Evolutionary conservation across 2,329 filamentous ascomycete genomes (phyloP).

Genomic region (Paecilomyces dactylethromorphus): DNA sequence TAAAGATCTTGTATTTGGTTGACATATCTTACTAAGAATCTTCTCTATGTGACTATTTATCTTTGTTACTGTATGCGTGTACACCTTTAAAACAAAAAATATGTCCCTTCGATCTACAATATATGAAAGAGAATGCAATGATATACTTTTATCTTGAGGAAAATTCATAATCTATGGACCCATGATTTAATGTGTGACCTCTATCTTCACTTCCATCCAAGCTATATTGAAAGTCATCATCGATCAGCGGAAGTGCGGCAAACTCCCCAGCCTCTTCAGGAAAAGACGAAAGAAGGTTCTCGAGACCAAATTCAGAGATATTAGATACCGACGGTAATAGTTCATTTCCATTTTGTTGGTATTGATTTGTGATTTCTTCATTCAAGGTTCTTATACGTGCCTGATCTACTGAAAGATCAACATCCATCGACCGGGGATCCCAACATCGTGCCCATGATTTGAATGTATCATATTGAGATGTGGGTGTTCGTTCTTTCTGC

Average conservation of each 20-base stretch:
- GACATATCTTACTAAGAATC: neutral
- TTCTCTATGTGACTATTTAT: neutral
- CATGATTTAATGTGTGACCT: neutral
- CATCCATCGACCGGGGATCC: conserved; percentile 29
- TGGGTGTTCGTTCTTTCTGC: conserved; percentile 24
- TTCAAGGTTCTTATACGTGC: neutral
- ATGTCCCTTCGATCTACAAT: neutral
- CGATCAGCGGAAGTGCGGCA: conserved; percentile 34
- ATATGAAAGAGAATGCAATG: neutral
- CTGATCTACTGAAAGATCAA: neutral
- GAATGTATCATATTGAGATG: conserved; percentile 46
- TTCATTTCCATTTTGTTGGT: conserved; percentile 21
- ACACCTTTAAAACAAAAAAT: neutral
- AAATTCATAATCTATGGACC: neutral
- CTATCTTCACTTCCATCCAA: conserved; percentile 18
- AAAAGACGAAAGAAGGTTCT: conserved; percentile 34
- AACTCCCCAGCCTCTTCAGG: conserved; percentile 35
- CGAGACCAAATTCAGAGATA: conserved; percentile 21
- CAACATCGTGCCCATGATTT: conserved; percentile 49
- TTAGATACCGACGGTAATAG: conserved; percentile 2
- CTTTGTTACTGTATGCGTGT: neutral
- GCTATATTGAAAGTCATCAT: conserved; percentile 21
- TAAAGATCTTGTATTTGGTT: neutral
- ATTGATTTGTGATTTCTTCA: conserved; percentile 16
- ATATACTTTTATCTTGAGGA: neutral